Conservation (phyloP, 257 asterid species). For the Nicotiana obtusifolia region DNA sequence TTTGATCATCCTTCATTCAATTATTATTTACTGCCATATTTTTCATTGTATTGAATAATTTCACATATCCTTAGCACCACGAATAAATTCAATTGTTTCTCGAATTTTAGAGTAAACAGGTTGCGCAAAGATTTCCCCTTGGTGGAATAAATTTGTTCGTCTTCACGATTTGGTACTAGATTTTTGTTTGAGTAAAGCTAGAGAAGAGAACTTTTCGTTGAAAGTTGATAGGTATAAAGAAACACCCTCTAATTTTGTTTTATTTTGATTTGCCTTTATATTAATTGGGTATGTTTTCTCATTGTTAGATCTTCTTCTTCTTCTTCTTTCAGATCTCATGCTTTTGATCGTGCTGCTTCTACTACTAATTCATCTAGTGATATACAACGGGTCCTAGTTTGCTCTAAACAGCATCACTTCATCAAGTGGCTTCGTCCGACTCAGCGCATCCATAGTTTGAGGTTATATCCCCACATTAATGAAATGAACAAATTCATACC, state of each 20-base stretch:
- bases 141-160: constrained; percentile 5
- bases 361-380: background rate
- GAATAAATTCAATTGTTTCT: too few species aligned
- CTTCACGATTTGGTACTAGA: constrained; percentile 14
- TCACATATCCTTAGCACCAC: too few species aligned
- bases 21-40: too few species aligned
- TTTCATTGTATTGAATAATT: too few species aligned
- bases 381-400: background rate
- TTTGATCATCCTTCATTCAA: too few species aligned
- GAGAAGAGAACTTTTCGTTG: background rate
- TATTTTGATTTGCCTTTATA: background rate
- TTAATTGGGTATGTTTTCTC: background rate
- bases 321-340: background rate
- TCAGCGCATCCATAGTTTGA: background rate
- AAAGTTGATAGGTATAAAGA: background rate
- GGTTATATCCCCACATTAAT: background rate
- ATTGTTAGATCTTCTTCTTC: background rate
- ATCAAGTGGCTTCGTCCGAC: background rate
- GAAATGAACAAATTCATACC: background rate
- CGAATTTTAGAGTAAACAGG: too few species aligned
- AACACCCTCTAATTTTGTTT: background rate
- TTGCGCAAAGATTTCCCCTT: background rate
- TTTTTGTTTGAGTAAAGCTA: background rate
- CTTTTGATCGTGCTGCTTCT: background rate
- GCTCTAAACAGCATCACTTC: background rate